Conservation (phyloP, 75 land plant genomes). For the Larix kaempferi region DNA sequence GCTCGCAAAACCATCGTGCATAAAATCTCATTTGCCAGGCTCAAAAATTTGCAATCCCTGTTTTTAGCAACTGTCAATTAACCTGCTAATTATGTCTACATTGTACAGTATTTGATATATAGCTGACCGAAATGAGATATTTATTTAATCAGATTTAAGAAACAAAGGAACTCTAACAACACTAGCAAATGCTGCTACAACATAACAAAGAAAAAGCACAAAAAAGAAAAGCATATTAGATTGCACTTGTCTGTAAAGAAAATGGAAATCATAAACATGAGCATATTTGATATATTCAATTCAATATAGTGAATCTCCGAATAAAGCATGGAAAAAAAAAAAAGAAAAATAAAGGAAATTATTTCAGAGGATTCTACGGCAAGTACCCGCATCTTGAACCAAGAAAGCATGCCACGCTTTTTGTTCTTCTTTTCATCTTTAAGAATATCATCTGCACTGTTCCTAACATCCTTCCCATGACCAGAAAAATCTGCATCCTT, state of each 20-base stretch:
- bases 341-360: background rate
- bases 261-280: background rate
- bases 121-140: background rate
- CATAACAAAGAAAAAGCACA: background rate
- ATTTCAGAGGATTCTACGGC: background rate
- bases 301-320: constrained; percentile 2
- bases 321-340: background rate
- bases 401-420: constrained; percentile 79
- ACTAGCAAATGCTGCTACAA: background rate
- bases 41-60: background rate
- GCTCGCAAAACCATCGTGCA: background rate
- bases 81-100: background rate
- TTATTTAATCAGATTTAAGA: background rate
- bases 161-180: background rate
- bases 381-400: constrained; percentile 65
- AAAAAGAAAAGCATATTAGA: background rate
- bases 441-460: constrained; percentile 40
- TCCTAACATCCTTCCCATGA: constrained; percentile 48
- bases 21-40: background rate
- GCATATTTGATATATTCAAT: too few species aligned
- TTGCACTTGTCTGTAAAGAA: background rate
- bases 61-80: background rate
- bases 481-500: constrained; percentile 35
- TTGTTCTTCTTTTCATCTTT: constrained; percentile 59
- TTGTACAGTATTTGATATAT: background rate